A percentile compares a stretch with the other conserved stretches of the same genome.
Evolutionary conservation across 345 rosid species (phyloP).

Genomic region (Moricandia arvensis): DNA sequence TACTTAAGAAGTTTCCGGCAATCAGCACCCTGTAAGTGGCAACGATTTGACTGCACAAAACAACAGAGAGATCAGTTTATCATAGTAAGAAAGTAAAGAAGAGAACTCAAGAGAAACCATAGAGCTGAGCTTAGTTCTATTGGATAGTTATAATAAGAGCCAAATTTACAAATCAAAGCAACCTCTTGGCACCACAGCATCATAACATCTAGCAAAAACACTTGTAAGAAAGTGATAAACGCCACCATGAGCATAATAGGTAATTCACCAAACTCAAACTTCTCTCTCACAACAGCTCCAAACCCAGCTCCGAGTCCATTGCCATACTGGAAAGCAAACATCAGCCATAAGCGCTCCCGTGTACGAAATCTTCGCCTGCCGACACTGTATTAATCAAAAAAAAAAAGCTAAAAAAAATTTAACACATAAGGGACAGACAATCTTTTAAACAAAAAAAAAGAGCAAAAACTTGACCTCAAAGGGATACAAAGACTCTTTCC

Average conservation of each 20-base stretch:
- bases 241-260: constrained; percentile 93
- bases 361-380: constrained; percentile 84
- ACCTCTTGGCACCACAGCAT: not conserved
- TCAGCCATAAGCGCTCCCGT: constrained; percentile 62
- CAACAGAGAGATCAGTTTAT: not conserved
- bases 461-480: constrained; percentile 65
- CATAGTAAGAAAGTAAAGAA: not conserved
- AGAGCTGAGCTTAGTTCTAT: not conserved
- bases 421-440: not conserved
- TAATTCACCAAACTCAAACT: constrained; percentile 63
- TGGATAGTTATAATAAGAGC: not conserved
- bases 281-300: constrained; percentile 50
- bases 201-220: not conserved
- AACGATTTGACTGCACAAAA: constrained; percentile 69
- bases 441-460: not conserved
- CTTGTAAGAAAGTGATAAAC: constrained; percentile 22
- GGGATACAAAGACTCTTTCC: constrained; percentile 52
- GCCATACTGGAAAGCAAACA: constrained; percentile 55
- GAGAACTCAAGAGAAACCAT: not conserved
- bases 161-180: constrained; percentile 2
- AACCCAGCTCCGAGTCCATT: constrained; percentile 5
- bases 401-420: not conserved
- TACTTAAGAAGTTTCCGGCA: constrained; percentile 48
- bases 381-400: constrained; percentile 52
- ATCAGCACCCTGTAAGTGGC: constrained; percentile 67